Evolutionary conservation across 805 yeast species (phyloP).

Genomic region (Pichia membranifaciens): DNA sequence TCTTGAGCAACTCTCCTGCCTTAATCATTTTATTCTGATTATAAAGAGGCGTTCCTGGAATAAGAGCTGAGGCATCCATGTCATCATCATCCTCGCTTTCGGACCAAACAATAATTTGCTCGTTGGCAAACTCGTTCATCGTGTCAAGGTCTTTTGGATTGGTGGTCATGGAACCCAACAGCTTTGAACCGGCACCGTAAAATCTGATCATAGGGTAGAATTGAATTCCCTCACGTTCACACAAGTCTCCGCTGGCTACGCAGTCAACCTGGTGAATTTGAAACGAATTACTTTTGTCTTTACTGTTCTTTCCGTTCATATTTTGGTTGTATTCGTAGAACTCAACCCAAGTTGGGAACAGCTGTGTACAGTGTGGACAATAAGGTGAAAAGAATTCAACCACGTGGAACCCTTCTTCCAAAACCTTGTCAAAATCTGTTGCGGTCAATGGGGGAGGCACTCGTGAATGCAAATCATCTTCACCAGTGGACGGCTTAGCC

Average conservation of each 20-base stretch:
- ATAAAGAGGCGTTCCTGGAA: not conserved
- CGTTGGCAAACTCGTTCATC: constrained; percentile 47
- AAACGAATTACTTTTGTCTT: constrained; percentile 31
- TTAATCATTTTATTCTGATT: constrained; percentile 2
- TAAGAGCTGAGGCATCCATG: not conserved
- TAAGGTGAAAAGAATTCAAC: constrained; percentile 89
- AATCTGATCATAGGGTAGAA: constrained; percentile 70
- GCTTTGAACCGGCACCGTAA: constrained; percentile 50
- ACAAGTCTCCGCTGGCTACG: constrained; percentile 78
- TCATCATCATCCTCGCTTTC: constrained; percentile 40
- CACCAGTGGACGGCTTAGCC: not conserved
- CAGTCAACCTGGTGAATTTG: constrained; percentile 69
- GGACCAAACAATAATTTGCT: constrained; percentile 39
- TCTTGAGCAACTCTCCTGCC: constrained; percentile 38
- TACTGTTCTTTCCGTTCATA: constrained; percentile 38
- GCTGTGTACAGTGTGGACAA: constrained; percentile 71
- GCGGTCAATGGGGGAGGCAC: constrained; percentile 49
- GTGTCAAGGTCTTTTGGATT: constrained; percentile 42
- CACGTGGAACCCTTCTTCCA: constrained; percentile 56
- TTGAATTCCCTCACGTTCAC: constrained; percentile 55
- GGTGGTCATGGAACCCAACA: constrained; percentile 36
- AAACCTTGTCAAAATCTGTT: constrained; percentile 43
- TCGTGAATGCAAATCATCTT: constrained; percentile 9
- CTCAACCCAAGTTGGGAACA: constrained; percentile 81
- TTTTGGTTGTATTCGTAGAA: constrained; percentile 51